Evolutionary conservation across 805 yeast genomes (phyloP).

Genomic region (Candida patagonica): DNA sequence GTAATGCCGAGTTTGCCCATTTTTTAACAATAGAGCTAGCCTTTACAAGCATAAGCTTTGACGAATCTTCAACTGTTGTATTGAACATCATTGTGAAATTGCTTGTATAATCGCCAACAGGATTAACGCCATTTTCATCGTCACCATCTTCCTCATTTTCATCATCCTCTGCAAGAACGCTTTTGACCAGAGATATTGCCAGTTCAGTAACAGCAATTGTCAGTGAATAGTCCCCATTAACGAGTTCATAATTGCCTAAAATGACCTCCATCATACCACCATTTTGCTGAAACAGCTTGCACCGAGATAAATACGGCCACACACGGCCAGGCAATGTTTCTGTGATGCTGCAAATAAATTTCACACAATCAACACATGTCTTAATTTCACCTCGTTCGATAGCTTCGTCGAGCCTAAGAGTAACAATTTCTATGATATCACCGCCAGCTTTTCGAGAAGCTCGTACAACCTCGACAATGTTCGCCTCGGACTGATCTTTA

Average conservation of each 20-base stretch:
- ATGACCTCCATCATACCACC: constrained; percentile 56
- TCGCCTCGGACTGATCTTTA: no score
- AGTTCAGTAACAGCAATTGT: constrained; percentile 53
- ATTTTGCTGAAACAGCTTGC: constrained; percentile 52
- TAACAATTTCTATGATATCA: constrained; percentile 53
- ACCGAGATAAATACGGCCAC: constrained; percentile 69
- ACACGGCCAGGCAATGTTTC: constrained; percentile 52
- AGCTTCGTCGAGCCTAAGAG: constrained; percentile 60
- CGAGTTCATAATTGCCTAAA: constrained; percentile 64
- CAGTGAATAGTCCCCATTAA: constrained; percentile 56
- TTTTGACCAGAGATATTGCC: constrained; percentile 42
- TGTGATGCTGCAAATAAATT: constrained; percentile 41
- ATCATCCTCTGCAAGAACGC: constrained; percentile 32
- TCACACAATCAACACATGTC: constrained; percentile 37
- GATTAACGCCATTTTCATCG: no score
- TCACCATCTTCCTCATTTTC: constrained; percentile 39
- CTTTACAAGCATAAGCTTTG: no score
- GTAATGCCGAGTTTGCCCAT: no score
- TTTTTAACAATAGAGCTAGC: no score
- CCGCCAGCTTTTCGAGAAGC: constrained; percentile 17
- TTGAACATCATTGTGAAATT: no score
- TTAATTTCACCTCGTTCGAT: constrained; percentile 45
- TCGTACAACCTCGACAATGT: no score
- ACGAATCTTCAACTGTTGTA: no score
- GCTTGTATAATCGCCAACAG: no score